phyloP scores from a whole-genome alignment of 768 basidiomycete genomes.

The Phylloporus arenicola region DNA sequence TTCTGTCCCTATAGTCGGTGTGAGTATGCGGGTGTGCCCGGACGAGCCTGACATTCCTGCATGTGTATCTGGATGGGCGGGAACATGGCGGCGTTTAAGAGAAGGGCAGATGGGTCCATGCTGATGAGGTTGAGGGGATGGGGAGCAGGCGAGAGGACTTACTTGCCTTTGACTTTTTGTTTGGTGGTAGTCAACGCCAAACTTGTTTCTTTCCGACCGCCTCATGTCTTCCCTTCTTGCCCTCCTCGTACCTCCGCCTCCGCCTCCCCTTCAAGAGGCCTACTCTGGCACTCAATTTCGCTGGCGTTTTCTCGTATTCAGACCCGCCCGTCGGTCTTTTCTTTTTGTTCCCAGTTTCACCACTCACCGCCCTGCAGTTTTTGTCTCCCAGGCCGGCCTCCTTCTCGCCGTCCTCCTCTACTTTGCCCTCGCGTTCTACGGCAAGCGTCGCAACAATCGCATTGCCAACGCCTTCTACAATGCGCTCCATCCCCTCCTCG shows the following conservation, averaged over 20 bases:
- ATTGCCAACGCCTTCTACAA: constrained; percentile 64
- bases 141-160: background rate
- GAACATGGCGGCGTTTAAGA: constrained; percentile 15
- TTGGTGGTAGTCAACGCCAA: constrained; percentile 9
- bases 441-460: constrained; percentile 51
- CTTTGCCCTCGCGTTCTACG: constrained; percentile 51
- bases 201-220: background rate
- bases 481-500: constrained; percentile 52
- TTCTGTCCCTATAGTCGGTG: constrained; percentile 24
- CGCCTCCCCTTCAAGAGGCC: constrained; percentile 31
- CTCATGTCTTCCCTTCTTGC: constrained; percentile 20
- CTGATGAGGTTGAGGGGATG: background rate
- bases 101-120: constrained; percentile 25
- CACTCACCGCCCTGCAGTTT: constrained; percentile 36
- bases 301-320: constrained; percentile 74
- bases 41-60: constrained; percentile 20
- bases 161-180: constrained; percentile 14
- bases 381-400: constrained; percentile 60
- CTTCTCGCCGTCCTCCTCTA: constrained; percentile 52
- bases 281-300: constrained; percentile 73
- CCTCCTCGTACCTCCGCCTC: constrained; percentile 10
- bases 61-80: constrained; percentile 25
- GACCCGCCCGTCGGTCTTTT: constrained; percentile 59
- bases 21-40: background rate
- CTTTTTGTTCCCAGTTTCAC: background rate